Percentiles rank a stretch among this genome's conserved stretches.
Conservation (phyloP, 768 basidiomycete species). For the Termitomyces sp. region DNA sequence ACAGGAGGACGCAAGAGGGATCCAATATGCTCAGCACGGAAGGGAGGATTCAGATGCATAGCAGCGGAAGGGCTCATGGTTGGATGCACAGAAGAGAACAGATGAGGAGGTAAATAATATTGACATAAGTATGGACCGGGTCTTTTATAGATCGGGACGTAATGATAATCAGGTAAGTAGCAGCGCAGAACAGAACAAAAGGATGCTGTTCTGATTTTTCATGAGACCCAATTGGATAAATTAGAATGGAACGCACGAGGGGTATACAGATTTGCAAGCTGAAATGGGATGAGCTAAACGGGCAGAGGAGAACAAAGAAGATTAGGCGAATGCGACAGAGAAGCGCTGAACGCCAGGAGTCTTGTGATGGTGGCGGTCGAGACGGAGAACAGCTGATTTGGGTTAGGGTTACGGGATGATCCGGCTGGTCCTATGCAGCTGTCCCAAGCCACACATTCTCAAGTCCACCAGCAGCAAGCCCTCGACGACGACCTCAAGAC, state of each 20-base stretch:
- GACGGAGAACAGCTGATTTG: not conserved
- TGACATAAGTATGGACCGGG: slow-evolving; percentile 4
- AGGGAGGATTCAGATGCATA: slow-evolving; percentile 34
- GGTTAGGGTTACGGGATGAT: slow-evolving; percentile 36
- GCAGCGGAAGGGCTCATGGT: slow-evolving; percentile 16
- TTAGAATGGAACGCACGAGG: slow-evolving; percentile 3
- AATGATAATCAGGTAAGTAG: slow-evolving; percentile 6
- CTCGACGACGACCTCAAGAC: slow-evolving; percentile 44
- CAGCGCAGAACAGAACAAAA: not conserved
- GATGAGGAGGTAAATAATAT: slow-evolving; percentile 4
- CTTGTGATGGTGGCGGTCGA: not conserved
- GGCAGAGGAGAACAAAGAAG: too few species aligned
- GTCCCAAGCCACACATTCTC: slow-evolving; percentile 35
- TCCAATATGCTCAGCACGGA: slow-evolving; percentile 57
- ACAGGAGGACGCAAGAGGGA: slow-evolving; percentile 52
- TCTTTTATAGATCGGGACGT: slow-evolving; percentile 10
- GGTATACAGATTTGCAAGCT: too few species aligned
- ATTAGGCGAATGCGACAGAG: slow-evolving; percentile 1
- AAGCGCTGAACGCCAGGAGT: not conserved
- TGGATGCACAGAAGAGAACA: too few species aligned
- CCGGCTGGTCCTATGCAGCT: slow-evolving; percentile 38
- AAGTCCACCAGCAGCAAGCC: slow-evolving; percentile 27
- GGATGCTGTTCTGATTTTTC: slow-evolving; percentile 4
- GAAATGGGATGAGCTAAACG: too few species aligned
- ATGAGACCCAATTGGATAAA: slow-evolving; percentile 2